These are phyloP conservation scores for Cercospora canescens DNA, from an alignment of 2,329 filamentous ascomycete species.

Conservation along the genomic window DNA sequence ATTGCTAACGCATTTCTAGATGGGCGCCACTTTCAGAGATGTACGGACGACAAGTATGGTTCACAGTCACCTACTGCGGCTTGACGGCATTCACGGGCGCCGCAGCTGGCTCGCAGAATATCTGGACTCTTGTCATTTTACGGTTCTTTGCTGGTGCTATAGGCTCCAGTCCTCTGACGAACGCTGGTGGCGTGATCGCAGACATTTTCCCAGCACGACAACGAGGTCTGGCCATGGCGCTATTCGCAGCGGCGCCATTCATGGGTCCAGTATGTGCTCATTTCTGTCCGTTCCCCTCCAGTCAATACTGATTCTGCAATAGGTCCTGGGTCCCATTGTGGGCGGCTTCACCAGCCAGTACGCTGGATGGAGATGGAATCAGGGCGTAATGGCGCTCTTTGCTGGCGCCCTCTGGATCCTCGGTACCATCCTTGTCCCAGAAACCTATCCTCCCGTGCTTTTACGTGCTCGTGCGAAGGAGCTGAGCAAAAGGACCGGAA, in stretches of 20 bases:
- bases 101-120: conserved; percentile 46
- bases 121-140: conserved; percentile 46
- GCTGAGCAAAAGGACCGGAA: conserved; percentile 54
- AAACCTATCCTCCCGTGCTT: conserved; percentile 62
- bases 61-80: conserved; percentile 38
- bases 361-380: conserved; percentile 68
- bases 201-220: conserved; percentile 47
- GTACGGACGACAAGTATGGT: conserved; percentile 49
- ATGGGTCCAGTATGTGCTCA: conserved; percentile 48
- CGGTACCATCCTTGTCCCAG: conserved; percentile 54
- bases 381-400: conserved; percentile 63
- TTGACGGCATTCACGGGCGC: conserved; percentile 45
- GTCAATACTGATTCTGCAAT: background rate
- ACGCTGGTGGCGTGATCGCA: conserved; percentile 49
- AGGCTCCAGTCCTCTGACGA: conserved; percentile 46
- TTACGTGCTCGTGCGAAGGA: conserved; percentile 54
- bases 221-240: conserved; percentile 55
- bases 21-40: conserved; percentile 66
- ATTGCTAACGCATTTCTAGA: background rate
- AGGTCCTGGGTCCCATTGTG: conserved; percentile 58
- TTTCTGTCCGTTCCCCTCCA: background rate
- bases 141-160: conserved; percentile 49
- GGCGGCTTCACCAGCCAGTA: conserved; percentile 65
- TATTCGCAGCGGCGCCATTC: conserved; percentile 68
- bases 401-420: conserved; percentile 61